phyloP scores from a whole-genome alignment of 352 stramenopile genomes.

The Globisporangium mamillatum region DNA sequence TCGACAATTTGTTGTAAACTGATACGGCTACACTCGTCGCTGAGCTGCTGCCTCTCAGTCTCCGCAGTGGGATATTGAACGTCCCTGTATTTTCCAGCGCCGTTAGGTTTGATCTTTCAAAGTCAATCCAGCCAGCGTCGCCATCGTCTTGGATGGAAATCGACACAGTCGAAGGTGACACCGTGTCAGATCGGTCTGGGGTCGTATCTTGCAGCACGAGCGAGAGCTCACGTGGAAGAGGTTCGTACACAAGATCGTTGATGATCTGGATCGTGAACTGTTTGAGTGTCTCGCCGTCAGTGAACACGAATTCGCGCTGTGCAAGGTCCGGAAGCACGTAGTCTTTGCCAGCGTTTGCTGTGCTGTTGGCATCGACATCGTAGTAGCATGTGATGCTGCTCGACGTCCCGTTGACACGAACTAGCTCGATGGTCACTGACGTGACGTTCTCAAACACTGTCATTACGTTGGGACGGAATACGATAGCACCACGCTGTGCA shows the following conservation, averaged over 20 bases:
- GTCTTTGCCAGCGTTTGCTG: constrained; percentile 29
- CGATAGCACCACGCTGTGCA: constrained; percentile 37
- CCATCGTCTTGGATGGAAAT: constrained; percentile 53
- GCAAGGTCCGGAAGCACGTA: constrained; percentile 26
- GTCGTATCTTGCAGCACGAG: constrained; percentile 44
- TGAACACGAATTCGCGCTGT: constrained; percentile 30
- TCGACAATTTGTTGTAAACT: constrained; percentile 1
- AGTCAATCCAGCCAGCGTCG: constrained; percentile 50
- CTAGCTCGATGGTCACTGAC: constrained; percentile 28
- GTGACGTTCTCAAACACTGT: constrained; percentile 45
- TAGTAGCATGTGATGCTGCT: constrained; percentile 42
- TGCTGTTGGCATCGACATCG: constrained; percentile 16
- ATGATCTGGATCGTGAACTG: constrained; percentile 39
- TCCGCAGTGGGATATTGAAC: constrained; percentile 31
- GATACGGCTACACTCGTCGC: constrained; percentile 26
- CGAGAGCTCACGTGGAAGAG: constrained; percentile 21
- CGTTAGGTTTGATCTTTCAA: constrained; percentile 19
- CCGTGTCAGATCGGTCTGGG: constrained; percentile 22
- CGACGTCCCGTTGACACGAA: constrained; percentile 47
- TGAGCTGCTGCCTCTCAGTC: constrained; percentile 32
- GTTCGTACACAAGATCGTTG: constrained; percentile 40
- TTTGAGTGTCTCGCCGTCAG: constrained; percentile 31
- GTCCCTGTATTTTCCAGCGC: constrained; percentile 28
- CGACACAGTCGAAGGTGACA: constrained; percentile 17
- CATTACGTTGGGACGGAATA: constrained; percentile 16